Evolutionary conservation across 1,284 basidiomycete species (phyloP).

Genomic region (Cryptococcus jaspeensis): DNA sequence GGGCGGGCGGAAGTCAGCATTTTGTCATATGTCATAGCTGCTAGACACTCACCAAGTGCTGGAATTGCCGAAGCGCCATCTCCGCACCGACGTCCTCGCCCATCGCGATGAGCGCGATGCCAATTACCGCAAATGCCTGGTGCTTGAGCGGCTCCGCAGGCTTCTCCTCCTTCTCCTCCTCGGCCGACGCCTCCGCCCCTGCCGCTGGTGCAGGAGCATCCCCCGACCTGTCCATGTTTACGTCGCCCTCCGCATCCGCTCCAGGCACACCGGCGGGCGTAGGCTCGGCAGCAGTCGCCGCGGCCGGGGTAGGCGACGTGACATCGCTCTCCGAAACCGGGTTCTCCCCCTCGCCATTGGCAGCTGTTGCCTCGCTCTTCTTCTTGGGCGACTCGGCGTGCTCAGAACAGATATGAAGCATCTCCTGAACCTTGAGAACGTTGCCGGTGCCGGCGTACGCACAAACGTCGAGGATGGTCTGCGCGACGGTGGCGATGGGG

Average conservation of each 20-base stretch:
- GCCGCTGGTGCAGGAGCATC: conserved; percentile 14
- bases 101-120: conserved; percentile 94
- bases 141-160: conserved; percentile 71
- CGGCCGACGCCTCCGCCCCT: conserved; percentile 15
- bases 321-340: conserved; percentile 30
- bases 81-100: conserved; percentile 97
- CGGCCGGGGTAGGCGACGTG: conserved; percentile 16
- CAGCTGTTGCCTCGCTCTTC: conserved; percentile 29
- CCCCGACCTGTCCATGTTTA: conserved; percentile 27
- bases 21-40: neutral
- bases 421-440: conserved; percentile 87
- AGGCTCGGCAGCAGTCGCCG: conserved; percentile 9
- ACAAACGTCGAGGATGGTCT: conserved; percentile 91
- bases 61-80: conserved; percentile 93
- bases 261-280: conserved; percentile 9
- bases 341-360: conserved; percentile 23
- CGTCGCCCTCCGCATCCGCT: conserved; percentile 26
- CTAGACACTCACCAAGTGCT: conserved; percentile 70
- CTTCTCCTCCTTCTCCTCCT: conserved; percentile 58
- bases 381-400: conserved; percentile 63
- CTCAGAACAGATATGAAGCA: conserved; percentile 92
- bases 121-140: conserved; percentile 91
- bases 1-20: neutral
- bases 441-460: conserved; percentile 95
- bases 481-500: conserved; percentile 84